phyloP scores from a whole-genome alignment of 352 stramenopile species.

The Globisporangium cederbergense region DNA sequence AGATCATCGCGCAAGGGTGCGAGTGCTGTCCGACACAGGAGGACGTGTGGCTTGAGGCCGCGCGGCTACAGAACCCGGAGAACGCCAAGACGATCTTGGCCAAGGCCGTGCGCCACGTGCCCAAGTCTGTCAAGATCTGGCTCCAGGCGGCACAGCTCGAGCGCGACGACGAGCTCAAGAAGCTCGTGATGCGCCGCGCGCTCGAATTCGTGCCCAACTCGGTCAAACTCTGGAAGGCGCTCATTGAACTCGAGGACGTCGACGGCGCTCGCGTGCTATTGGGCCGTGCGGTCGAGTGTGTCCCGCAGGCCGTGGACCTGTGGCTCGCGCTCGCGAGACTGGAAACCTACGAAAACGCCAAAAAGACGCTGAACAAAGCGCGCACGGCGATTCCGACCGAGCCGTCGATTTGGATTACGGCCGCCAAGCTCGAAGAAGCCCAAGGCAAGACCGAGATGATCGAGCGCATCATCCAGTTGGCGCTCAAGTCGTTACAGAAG shows the following conservation, averaged over 20 bases:
- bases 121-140: conserved; percentile 95
- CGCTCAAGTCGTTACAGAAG: conserved; percentile 86
- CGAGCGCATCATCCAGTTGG: conserved; percentile 82
- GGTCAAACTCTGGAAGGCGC: conserved; percentile 98
- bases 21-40: conserved; percentile 95
- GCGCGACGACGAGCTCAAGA: conserved; percentile 82
- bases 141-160: conserved; percentile 95
- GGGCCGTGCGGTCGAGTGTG: conserved; percentile 96
- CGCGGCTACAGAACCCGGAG: conserved; percentile 92
- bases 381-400: conserved; percentile 94
- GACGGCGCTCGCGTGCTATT: conserved; percentile 96
- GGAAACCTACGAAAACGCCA: conserved; percentile 98
- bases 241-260: conserved; percentile 97
- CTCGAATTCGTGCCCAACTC: conserved; percentile 97
- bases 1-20: conserved; percentile 97
- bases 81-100: conserved; percentile 97
- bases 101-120: conserved; percentile 92
- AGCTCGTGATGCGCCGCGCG: conserved; percentile 85
- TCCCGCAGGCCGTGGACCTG: conserved; percentile 96
- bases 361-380: conserved; percentile 96
- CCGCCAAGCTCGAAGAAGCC: conserved; percentile 98
- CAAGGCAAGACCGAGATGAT: conserved; percentile 87
- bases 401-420: conserved; percentile 97
- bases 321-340: conserved; percentile 97
- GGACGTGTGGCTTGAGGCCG: conserved; percentile 99